Conservation (phyloP, 202 grass and related monocot genomes). For the Dendrocalamus latiflorus region DNA sequence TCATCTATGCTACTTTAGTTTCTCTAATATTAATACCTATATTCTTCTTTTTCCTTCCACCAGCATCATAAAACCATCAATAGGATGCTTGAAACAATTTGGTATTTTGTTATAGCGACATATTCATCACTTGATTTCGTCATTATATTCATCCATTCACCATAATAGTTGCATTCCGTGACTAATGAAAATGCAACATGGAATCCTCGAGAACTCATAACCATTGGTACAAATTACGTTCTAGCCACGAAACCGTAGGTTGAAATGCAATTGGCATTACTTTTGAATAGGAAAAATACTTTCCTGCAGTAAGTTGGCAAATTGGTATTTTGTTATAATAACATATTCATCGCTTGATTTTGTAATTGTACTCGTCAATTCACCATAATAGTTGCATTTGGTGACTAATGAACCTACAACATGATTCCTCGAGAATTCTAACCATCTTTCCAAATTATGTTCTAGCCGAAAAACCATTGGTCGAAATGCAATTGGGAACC, state of each 20-base stretch:
- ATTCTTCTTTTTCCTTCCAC: conserved; percentile 1
- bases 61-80: conserved; percentile 31
- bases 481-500: neutral
- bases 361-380: neutral
- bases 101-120: neutral
- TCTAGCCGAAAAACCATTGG: neutral
- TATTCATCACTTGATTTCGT: conserved; percentile 5
- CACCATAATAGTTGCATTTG: neutral
- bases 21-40: neutral
- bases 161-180: neutral
- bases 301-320: neutral
- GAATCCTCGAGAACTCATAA: neutral
- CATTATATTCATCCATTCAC: neutral
- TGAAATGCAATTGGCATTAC: neutral
- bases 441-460: no score
- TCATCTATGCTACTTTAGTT: neutral
- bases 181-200: neutral
- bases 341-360: conserved; percentile 1
- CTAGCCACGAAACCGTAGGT: neutral
- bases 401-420: neutral
- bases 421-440: neutral
- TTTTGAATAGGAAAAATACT: neutral
- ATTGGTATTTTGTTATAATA: neutral
- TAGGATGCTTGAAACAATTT: conserved; percentile 19
- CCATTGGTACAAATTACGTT: neutral